A percentile compares a stretch with the other conserved stretches of the same genome.
Evolutionary conservation across 257 asterid species (phyloP).

Genomic region (Solanum habrochaites): DNA sequence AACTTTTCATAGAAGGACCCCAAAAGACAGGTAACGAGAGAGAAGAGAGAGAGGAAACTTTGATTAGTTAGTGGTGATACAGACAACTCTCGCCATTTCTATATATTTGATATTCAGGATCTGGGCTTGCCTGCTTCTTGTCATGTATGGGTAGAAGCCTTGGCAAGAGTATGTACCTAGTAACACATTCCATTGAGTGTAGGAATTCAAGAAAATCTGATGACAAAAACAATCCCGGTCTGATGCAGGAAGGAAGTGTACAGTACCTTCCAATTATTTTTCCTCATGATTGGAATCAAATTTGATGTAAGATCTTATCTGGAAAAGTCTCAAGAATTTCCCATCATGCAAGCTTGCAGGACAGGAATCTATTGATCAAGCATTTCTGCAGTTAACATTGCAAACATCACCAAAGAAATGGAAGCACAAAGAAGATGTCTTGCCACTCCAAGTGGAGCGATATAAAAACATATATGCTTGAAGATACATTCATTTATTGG

Average conservation of each 20-base stretch:
- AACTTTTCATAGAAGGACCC: neutral
- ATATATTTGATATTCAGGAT: slow-evolving; percentile 77
- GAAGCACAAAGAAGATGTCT: neutral
- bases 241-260: neutral
- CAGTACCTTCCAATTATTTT: slow-evolving; percentile 73
- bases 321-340: slow-evolving; percentile 75
- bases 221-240: neutral
- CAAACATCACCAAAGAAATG: neutral
- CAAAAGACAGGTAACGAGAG: neutral
- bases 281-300: slow-evolving; percentile 83
- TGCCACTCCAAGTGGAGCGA: neutral
- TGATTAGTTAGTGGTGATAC: slow-evolving; percentile 72
- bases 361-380: slow-evolving; percentile 90
- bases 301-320: slow-evolving; percentile 77
- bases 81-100: slow-evolving; percentile 68
- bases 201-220: neutral
- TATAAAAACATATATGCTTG: neutral
- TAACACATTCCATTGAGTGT: neutral
- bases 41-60: slow-evolving; percentile 26
- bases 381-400: slow-evolving; percentile 32
- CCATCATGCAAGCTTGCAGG: slow-evolving; percentile 70
- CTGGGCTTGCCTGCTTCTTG: slow-evolving; percentile 87
- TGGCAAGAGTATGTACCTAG: slow-evolving; percentile 69
- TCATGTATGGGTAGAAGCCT: slow-evolving; percentile 71
- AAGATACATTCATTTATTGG: neutral